A percentile compares a stretch with the other conserved stretches of the same genome.
Conservation (phyloP, 2,329 filamentous ascomycete species). For the Nemania sp. region DNA sequence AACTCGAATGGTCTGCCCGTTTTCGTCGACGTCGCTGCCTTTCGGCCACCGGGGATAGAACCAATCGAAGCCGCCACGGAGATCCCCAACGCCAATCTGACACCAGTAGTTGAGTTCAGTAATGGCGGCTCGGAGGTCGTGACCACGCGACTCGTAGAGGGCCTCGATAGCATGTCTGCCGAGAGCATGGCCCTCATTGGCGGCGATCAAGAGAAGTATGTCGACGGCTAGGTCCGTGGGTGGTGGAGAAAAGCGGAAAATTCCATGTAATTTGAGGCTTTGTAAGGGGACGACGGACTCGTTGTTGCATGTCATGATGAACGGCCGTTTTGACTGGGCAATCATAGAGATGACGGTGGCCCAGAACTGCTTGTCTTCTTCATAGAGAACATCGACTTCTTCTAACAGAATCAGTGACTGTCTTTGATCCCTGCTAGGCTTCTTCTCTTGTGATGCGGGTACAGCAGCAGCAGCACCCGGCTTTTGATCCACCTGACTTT, state of each 20-base stretch:
- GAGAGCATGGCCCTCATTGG: conserved; percentile 85
- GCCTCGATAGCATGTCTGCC: conserved; percentile 66
- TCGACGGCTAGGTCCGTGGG: conserved; percentile 73
- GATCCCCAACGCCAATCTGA: conserved; percentile 89
- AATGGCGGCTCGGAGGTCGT: conserved; percentile 80
- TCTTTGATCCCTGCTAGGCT: conserved; percentile 66
- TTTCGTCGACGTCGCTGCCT: conserved; percentile 68
- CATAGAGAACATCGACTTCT: conserved; percentile 91
- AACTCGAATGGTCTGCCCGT: conserved; percentile 73
- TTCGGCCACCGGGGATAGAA: conserved; percentile 78
- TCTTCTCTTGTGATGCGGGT: conserved; percentile 37
- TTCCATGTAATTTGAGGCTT: conserved; percentile 78
- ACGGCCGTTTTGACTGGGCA: conserved; percentile 82
- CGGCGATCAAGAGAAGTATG: conserved; percentile 79
- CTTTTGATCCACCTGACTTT: conserved; percentile 32
- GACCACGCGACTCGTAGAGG: conserved; percentile 70
- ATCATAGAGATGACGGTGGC: conserved; percentile 77
- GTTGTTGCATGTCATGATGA: conserved; percentile 94
- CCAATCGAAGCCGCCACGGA: conserved; percentile 89
- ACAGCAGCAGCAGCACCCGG: conserved; percentile 2
- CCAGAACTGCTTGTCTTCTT: conserved; percentile 97
- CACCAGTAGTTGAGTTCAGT: conserved; percentile 95
- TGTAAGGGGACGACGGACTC: conserved; percentile 79
- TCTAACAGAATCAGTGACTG: conserved; percentile 94
- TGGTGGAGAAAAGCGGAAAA: conserved; percentile 75